phyloP scores from a whole-genome alignment of 2,329 filamentous ascomycete species.

The Colletotrichum sidae region DNA sequence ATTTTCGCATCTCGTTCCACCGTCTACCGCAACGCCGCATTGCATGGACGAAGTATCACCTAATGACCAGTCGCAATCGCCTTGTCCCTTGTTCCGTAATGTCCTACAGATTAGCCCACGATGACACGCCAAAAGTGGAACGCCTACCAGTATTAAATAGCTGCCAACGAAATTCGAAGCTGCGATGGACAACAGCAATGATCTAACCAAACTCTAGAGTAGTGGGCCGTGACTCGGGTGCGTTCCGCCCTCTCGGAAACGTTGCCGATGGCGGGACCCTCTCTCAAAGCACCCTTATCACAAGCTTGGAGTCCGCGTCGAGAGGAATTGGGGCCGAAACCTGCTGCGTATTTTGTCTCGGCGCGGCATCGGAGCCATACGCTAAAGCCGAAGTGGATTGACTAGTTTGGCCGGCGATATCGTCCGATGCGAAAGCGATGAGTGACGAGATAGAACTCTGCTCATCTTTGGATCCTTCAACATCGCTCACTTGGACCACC shows the following conservation, averaged over 20 bases:
- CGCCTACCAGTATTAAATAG: too few species aligned
- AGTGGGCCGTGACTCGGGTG: conserved; percentile 12
- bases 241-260: conserved; percentile 4
- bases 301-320: neutral
- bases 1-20: too few species aligned
- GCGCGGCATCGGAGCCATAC: conserved; percentile 21
- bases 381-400: conserved; percentile 14
- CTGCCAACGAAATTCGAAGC: too few species aligned
- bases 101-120: too few species aligned
- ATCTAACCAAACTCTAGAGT: neutral
- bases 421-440: neutral
- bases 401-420: conserved; percentile 16
- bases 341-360: conserved; percentile 7
- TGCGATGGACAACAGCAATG: too few species aligned
- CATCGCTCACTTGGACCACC: neutral
- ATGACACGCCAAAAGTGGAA: too few species aligned
- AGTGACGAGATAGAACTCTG: neutral
- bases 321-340: conserved; percentile 2
- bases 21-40: too few species aligned
- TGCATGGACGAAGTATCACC: too few species aligned
- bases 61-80: too few species aligned
- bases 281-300: neutral
- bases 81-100: too few species aligned
- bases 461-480: neutral
- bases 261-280: conserved; percentile 5